Conservation (phyloP, 2,329 filamentous ascomycete genomes). For the Exophiala aquamarina region DNA sequence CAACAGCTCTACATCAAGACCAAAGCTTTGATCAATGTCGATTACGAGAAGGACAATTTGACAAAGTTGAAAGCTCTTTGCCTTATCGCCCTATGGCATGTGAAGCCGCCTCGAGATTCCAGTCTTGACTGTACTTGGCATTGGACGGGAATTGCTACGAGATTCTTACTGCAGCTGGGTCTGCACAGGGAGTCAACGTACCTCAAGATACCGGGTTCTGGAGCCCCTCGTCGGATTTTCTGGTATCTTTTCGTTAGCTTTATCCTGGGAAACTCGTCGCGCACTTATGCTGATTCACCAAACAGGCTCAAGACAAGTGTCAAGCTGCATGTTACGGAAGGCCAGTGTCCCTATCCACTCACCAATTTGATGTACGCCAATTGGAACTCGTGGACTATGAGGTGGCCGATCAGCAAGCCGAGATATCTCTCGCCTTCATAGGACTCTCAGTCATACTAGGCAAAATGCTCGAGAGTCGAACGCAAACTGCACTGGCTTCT, state of each 20-base stretch:
- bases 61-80: slow-evolving; percentile 23
- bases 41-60: slow-evolving; percentile 23
- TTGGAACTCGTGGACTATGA: slow-evolving; percentile 1
- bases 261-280: neutral
- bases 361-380: neutral
- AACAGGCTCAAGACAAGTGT: slow-evolving; percentile 4
- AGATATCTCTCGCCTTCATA: slow-evolving; percentile 3
- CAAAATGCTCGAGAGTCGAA: slow-evolving; percentile 1
- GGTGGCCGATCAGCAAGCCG: neutral
- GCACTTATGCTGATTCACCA: neutral
- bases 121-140: slow-evolving; percentile 27
- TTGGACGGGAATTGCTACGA: slow-evolving; percentile 25
- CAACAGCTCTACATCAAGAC: slow-evolving; percentile 25
- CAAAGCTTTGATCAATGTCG: slow-evolving; percentile 23
- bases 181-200: slow-evolving; percentile 28
- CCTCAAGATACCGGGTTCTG: neutral
- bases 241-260: slow-evolving; percentile 23
- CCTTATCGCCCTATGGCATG: slow-evolving; percentile 24
- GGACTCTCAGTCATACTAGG: neutral
- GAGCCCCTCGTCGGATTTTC: slow-evolving; percentile 15
- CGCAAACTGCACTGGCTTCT: neutral
- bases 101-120: slow-evolving; percentile 15
- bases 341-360: slow-evolving; percentile 3
- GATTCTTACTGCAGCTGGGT: slow-evolving; percentile 27
- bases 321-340: slow-evolving; percentile 6